These are phyloP conservation scores for Pilasporangium apinafurcum DNA, from an alignment of 352 stramenopile genomes.

Conservation along the genomic window DNA sequence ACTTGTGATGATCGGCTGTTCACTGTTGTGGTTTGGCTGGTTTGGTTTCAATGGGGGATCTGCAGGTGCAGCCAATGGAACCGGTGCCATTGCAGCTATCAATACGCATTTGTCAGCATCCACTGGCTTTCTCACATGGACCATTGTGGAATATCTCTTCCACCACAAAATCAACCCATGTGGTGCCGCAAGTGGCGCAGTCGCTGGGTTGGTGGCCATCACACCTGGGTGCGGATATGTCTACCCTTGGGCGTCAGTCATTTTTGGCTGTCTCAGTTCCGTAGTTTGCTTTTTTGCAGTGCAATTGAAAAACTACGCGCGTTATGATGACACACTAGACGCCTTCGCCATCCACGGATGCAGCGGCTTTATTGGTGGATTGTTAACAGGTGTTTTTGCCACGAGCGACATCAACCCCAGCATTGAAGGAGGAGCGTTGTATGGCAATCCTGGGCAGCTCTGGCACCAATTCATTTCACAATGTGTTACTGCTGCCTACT, in stretches of 20 bases:
- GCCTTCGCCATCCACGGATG: conserved; percentile 71
- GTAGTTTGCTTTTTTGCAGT: conserved; percentile 41
- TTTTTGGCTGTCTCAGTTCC: conserved; percentile 64
- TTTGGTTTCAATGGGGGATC: conserved; percentile 82
- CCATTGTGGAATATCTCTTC: conserved; percentile 37
- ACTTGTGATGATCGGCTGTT: conserved; percentile 75
- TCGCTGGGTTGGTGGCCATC: conserved; percentile 64
- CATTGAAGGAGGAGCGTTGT: conserved; percentile 19
- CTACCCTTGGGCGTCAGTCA: conserved; percentile 50
- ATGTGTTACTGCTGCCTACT: conserved; percentile 52
- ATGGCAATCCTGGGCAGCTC: conserved; percentile 18
- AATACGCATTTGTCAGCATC: conserved; percentile 67
- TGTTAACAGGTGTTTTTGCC: conserved; percentile 67
- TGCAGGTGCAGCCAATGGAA: conserved; percentile 42
- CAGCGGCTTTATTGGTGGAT: conserved; percentile 46
- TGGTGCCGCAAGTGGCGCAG: conserved; percentile 49
- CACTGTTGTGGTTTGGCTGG: conserved; percentile 80
- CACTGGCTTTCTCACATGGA: conserved; percentile 68
- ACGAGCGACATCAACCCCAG: conserved; percentile 24
- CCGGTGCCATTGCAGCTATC: conserved; percentile 59
- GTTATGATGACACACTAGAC: conserved; percentile 80
- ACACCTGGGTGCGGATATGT: conserved; percentile 72
- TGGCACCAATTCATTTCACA: conserved; percentile 20
- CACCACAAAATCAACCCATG: conserved; percentile 57
- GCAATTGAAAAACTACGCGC: conserved; percentile 54